phyloP scores from a whole-genome alignment of 345 rosid species.

The Acer saccharum region DNA sequence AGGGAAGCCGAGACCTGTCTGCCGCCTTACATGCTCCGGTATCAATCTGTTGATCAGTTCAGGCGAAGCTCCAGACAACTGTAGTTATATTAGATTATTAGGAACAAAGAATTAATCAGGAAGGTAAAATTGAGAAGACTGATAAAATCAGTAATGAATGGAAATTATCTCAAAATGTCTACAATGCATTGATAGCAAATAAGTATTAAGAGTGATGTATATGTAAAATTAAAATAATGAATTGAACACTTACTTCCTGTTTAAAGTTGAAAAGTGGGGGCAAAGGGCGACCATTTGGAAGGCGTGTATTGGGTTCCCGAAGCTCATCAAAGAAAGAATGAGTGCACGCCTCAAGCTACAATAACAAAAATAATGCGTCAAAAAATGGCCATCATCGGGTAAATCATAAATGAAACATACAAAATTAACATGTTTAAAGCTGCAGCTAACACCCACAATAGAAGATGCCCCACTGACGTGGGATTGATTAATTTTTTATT shows the following conservation, averaged over 20 bases:
- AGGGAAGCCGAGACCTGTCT: conserved; percentile 38
- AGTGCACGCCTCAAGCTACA: conserved; percentile 77
- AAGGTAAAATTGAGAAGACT: background rate
- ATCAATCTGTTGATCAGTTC: conserved; percentile 69
- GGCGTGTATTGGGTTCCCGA: conserved; percentile 74
- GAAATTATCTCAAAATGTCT: background rate
- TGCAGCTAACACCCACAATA: background rate
- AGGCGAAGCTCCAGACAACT: conserved; percentile 69
- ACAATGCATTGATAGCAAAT: background rate
- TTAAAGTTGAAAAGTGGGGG: conserved; percentile 76
- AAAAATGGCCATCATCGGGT: background rate
- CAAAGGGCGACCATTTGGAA: conserved; percentile 68
- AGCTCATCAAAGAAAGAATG: conserved; percentile 90
- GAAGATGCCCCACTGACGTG: background rate
- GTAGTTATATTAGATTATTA: conserved; percentile 17
- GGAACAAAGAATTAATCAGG: background rate
- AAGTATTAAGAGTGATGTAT: background rate
- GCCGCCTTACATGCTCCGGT: conserved; percentile 67
- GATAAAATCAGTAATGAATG: background rate
- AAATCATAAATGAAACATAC: background rate
- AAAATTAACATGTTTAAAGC: background rate
- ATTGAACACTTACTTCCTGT: conserved; percentile 50
- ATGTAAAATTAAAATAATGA: background rate
- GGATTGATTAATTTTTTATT: background rate
- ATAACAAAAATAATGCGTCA: conserved; percentile 1